Evolutionary conservation across 768 basidiomycete genomes (phyloP).

Genomic region (Strobilomyces echinocephalus): DNA sequence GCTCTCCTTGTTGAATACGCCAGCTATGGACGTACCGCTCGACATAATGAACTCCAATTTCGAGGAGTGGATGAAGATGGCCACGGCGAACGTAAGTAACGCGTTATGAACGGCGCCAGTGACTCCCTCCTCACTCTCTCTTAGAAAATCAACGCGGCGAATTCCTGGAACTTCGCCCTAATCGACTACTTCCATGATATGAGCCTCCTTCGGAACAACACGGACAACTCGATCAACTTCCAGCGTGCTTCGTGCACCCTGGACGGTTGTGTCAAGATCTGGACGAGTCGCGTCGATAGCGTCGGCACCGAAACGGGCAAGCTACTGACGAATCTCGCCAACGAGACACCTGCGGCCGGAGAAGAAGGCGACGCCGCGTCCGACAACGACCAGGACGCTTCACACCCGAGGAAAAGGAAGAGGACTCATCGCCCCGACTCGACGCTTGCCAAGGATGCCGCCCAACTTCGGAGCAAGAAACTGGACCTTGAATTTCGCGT

Average conservation of each 20-base stretch:
- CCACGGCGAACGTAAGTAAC: conserved; percentile 85
- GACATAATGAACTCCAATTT: conserved; percentile 92
- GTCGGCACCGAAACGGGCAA: conserved; percentile 97
- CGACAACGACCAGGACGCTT: conserved; percentile 57
- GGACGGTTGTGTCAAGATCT: conserved; percentile 99
- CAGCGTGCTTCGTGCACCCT: conserved; percentile 97
- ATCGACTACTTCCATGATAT: conserved; percentile 99
- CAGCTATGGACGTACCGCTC: conserved; percentile 52
- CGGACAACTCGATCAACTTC: conserved; percentile 97
- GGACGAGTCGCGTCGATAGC: conserved; percentile 96
- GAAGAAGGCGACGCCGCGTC: conserved; percentile 55
- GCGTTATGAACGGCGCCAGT: background rate
- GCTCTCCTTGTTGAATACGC: too few relatives aligned
- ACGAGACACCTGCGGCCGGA: conserved; percentile 56
- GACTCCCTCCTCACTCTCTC: conserved; percentile 9
- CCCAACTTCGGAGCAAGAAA: conserved; percentile 83
- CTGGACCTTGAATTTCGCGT: conserved; percentile 93
- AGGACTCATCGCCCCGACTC: conserved; percentile 68
- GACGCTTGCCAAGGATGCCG: conserved; percentile 84
- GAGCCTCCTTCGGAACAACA: conserved; percentile 87
- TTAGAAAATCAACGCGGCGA: conserved; percentile 97
- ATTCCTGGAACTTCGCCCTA: conserved; percentile 96
- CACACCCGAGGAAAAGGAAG: conserved; percentile 54
- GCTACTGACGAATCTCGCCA: conserved; percentile 81
- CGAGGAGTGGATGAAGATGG: conserved; percentile 99